Evolutionary conservation across 1,284 basidiomycete species (phyloP).

Genomic region (Ceratobasidium sp.): DNA sequence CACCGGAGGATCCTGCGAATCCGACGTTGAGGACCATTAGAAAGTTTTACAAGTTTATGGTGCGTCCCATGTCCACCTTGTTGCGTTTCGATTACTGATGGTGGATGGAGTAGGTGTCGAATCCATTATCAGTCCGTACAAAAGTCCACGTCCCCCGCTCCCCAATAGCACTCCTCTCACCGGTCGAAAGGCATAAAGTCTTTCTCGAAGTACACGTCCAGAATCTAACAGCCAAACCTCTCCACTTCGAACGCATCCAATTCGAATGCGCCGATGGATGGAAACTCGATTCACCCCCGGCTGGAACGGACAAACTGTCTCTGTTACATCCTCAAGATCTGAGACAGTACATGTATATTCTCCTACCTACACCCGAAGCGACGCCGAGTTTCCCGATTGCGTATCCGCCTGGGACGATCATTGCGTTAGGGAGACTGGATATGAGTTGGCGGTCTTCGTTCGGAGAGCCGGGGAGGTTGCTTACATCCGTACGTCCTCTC

Average conservation of each 20-base stretch:
- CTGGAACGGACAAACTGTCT: slow-evolving; percentile 62
- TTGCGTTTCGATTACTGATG: not conserved
- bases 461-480: slow-evolving; percentile 83
- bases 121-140: slow-evolving; percentile 90
- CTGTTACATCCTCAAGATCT: slow-evolving; percentile 85
- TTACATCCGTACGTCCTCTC: slow-evolving; percentile 72
- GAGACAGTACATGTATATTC: slow-evolving; percentile 86
- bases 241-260: slow-evolving; percentile 81
- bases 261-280: slow-evolving; percentile 83
- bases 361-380: slow-evolving; percentile 66
- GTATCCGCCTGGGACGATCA: slow-evolving; percentile 74
- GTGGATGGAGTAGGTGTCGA: slow-evolving; percentile 73
- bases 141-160: slow-evolving; percentile 84
- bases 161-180: slow-evolving; percentile 75
- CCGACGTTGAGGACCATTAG: slow-evolving; percentile 78
- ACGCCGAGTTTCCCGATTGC: slow-evolving; percentile 65
- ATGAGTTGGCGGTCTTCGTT: slow-evolving; percentile 85
- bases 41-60: slow-evolving; percentile 91
- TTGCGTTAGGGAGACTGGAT: slow-evolving; percentile 84
- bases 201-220: slow-evolving; percentile 92
- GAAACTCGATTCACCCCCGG: slow-evolving; percentile 66
- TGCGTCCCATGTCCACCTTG: slow-evolving; percentile 61
- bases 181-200: slow-evolving; percentile 77
- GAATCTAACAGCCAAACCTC: slow-evolving; percentile 81
- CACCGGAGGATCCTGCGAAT: slow-evolving; percentile 68